A percentile compares a stretch with the other conserved stretches of the same genome.
Evolutionary conservation across 345 rosid genomes (phyloP).

Genomic region (Psidium guajava): DNA sequence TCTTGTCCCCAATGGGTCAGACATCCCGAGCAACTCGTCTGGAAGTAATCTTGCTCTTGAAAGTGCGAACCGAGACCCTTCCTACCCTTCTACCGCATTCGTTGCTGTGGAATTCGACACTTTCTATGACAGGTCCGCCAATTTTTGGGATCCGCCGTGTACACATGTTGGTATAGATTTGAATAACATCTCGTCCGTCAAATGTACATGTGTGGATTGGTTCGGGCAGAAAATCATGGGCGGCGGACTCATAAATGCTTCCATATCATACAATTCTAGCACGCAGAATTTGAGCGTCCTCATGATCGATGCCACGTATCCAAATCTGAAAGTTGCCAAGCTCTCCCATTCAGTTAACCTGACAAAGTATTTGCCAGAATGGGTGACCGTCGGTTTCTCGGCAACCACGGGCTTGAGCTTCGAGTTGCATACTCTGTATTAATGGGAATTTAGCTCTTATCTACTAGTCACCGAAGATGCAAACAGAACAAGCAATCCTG

Average conservation of each 20-base stretch:
- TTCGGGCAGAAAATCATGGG: background rate
- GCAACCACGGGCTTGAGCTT: background rate
- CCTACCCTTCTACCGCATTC: background rate
- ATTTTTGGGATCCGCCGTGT: slow-evolving; percentile 1
- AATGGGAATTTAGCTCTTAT: slow-evolving; percentile 8
- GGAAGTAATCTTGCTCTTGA: background rate
- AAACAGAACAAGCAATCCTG: background rate
- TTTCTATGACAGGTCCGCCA: background rate
- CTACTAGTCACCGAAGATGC: background rate
- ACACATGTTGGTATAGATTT: slow-evolving; percentile 10
- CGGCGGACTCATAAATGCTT: background rate
- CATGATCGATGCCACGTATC: background rate
- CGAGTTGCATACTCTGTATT: background rate
- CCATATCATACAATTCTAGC: background rate
- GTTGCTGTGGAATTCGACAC: slow-evolving; percentile 15
- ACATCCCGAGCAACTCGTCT: background rate
- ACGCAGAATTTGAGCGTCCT: background rate
- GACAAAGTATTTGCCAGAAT: slow-evolving; percentile 2
- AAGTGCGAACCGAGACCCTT: background rate
- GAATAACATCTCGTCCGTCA: background rate
- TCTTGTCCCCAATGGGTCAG: background rate
- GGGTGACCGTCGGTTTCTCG: slow-evolving; percentile 16
- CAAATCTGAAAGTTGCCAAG: background rate
- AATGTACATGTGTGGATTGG: background rate
- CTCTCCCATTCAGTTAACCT: background rate